Evolutionary conservation across 169 alveolate species (phyloP).

Genomic region (Cardiosporidium cionae): DNA sequence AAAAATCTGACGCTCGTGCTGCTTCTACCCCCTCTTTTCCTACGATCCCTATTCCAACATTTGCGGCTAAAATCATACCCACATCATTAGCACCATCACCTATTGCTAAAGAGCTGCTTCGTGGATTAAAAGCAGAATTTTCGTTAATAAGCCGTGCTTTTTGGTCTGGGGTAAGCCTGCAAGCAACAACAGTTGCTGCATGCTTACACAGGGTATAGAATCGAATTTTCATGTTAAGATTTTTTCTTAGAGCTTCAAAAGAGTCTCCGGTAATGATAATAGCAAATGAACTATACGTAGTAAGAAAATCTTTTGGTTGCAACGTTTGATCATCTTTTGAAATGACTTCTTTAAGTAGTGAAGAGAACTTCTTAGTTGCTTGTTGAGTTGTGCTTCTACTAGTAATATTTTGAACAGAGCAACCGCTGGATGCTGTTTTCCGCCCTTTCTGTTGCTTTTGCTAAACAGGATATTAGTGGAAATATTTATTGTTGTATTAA

Average conservation of each 20-base stretch:
- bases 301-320: too few relatives aligned
- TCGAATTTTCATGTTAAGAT: slow-evolving; percentile 28
- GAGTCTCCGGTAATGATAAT: slow-evolving; percentile 55
- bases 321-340: too few relatives aligned
- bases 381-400: too few relatives aligned
- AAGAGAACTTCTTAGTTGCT: too few relatives aligned
- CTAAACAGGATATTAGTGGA: too few relatives aligned
- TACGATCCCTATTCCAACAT: slow-evolving; percentile 92
- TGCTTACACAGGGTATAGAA: slow-evolving; percentile 46
- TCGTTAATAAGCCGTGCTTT: slow-evolving; percentile 81
- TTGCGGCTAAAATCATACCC: slow-evolving; percentile 94
- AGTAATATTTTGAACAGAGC: too few relatives aligned
- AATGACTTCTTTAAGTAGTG: too few relatives aligned
- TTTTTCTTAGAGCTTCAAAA: slow-evolving; percentile 35
- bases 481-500: too few relatives aligned
- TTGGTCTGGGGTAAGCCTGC: slow-evolving; percentile 93
- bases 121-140: not conserved
- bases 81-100: slow-evolving; percentile 99
- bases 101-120: slow-evolving; percentile 70
- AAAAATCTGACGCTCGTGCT: slow-evolving; percentile 67
- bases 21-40: slow-evolving; percentile 95
- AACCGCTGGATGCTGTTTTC: too few relatives aligned
- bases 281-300: slow-evolving; percentile 40
- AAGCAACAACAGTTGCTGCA: slow-evolving; percentile 73
- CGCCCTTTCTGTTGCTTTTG: too few relatives aligned